phyloP scores from a whole-genome alignment of 768 basidiomycete species.

The Phanerochaete sordida region DNA sequence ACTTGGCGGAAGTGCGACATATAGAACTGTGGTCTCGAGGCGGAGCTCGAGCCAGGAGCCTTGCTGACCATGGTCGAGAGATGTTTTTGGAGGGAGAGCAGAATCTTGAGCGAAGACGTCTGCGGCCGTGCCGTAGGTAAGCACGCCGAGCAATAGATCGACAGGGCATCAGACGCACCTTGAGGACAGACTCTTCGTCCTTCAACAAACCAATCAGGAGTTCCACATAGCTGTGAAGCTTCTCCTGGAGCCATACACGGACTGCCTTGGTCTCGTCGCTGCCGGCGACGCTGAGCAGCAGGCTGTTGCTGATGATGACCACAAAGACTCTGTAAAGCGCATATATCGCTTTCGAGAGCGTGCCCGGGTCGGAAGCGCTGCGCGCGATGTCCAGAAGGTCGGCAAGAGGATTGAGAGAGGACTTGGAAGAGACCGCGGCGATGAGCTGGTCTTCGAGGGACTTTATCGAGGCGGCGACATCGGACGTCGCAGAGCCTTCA shows the following conservation, averaged over 20 bases:
- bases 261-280: conserved; percentile 58
- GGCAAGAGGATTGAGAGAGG: conserved; percentile 73
- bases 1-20: conserved; percentile 65
- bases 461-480: conserved; percentile 27
- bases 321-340: conserved; percentile 80
- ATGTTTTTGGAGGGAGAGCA: conserved; percentile 74
- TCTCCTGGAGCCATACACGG: conserved; percentile 76
- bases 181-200: conserved; percentile 70
- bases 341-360: conserved; percentile 74
- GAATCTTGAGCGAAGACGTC: conserved; percentile 70
- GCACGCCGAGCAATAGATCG: background rate
- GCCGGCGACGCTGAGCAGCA: conserved; percentile 51
- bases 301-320: conserved; percentile 52
- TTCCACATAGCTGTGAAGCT: conserved; percentile 65
- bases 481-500: background rate
- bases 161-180: conserved; percentile 45
- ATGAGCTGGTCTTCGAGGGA: conserved; percentile 55
- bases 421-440: conserved; percentile 45
- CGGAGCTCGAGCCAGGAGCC: conserved; percentile 26
- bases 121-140: conserved; percentile 24
- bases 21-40: conserved; percentile 62
- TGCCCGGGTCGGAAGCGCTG: conserved; percentile 44
- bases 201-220: conserved; percentile 68
- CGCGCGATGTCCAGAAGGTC: conserved; percentile 66
- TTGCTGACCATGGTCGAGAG: conserved; percentile 64